Conservation (phyloP, 2,329 filamentous ascomycete species). For the Cladosporium sp. region DNA sequence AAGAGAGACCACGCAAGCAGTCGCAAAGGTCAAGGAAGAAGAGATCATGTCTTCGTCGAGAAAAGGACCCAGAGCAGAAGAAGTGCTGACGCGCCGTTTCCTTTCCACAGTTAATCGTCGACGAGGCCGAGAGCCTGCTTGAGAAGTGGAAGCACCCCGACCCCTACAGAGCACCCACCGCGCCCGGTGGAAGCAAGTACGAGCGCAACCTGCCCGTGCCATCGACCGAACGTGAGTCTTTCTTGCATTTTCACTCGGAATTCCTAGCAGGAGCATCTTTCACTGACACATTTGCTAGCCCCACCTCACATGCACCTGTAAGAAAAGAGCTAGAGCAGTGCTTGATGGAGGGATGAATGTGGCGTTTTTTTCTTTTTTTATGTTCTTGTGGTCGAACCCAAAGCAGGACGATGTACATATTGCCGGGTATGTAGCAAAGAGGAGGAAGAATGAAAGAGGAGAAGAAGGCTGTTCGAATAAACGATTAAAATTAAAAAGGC, state of each 20-base stretch:
- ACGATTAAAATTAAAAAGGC: slow-evolving; percentile 5
- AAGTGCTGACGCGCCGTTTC: no score
- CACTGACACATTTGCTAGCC: slow-evolving; percentile 33
- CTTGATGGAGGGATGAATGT: slow-evolving; percentile 11
- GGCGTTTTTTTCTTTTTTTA: slow-evolving; percentile 14
- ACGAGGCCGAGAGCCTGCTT: slow-evolving; percentile 82
- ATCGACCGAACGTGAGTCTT: slow-evolving; percentile 69
- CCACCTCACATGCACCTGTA: slow-evolving; percentile 48
- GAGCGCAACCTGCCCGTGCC: slow-evolving; percentile 86
- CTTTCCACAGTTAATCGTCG: slow-evolving; percentile 66
- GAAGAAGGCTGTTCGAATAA: no score
- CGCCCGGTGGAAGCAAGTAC: slow-evolving; percentile 94
- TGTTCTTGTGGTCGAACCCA: background rate
- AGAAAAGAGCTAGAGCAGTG: slow-evolving; percentile 16
- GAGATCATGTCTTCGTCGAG: no score
- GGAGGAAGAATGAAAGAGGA: background rate
- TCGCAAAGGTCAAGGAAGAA: background rate
- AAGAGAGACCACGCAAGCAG: no score
- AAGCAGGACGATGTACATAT: slow-evolving; percentile 27
- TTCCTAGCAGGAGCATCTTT: background rate
- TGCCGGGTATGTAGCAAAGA: background rate
- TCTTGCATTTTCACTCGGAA: background rate
- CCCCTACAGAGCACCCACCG: slow-evolving; percentile 82
- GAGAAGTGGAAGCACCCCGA: slow-evolving; percentile 98
- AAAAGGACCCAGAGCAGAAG: no score